phyloP scores from a whole-genome alignment of 1,284 basidiomycete genomes.

The Heliocybe sulcata region DNA sequence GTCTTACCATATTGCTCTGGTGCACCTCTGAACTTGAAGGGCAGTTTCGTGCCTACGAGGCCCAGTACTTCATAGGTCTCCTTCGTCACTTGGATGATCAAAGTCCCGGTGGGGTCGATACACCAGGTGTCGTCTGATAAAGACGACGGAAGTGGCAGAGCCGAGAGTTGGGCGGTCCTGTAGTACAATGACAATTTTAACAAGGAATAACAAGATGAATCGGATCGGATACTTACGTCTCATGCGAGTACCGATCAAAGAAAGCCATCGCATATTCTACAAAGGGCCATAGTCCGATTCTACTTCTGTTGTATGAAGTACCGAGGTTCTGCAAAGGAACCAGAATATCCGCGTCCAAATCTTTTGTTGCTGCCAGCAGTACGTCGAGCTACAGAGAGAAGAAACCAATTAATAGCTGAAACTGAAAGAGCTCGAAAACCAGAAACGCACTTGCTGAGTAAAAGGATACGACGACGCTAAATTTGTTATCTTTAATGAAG shows the following conservation, averaged over 20 bases:
- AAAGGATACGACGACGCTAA: neutral
- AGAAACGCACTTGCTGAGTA: neutral
- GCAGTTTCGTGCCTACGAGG: conserved; percentile 41
- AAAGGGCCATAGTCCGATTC: neutral
- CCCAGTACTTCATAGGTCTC: conserved; percentile 51
- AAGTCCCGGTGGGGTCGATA: conserved; percentile 46
- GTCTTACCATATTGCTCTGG: conserved; percentile 41
- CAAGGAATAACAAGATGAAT: neutral
- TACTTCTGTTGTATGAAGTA: neutral
- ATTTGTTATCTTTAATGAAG: neutral
- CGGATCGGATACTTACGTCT: neutral
- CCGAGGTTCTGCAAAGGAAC: neutral
- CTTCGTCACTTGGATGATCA: conserved; percentile 48
- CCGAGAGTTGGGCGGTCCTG: neutral
- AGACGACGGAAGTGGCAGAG: neutral
- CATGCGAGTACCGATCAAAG: neutral
- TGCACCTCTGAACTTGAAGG: conserved; percentile 34
- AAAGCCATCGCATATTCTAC: neutral
- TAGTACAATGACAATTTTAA: neutral
- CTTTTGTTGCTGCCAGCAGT: neutral
- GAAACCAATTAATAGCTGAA: neutral
- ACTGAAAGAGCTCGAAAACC: neutral
- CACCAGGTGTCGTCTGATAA: conserved; percentile 48
- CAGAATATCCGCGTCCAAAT: neutral
- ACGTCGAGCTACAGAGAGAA: neutral